phyloP scores from a whole-genome alignment of 306 rosid species.

The Quercus variabilis region DNA sequence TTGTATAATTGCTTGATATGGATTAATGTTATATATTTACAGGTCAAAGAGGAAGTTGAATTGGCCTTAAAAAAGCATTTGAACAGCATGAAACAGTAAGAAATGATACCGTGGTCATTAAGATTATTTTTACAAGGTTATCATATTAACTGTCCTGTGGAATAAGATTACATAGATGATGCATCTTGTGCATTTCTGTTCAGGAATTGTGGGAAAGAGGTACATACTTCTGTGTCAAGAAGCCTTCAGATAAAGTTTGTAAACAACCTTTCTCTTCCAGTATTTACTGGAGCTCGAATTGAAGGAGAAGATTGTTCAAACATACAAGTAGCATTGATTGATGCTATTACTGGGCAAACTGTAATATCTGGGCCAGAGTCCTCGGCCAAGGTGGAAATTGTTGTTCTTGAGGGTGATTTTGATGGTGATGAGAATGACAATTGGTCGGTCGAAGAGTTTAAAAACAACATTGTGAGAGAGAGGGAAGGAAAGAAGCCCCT shows the following conservation, averaged over 20 bases:
- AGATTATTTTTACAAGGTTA: background rate
- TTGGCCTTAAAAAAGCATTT: slow-evolving; percentile 72
- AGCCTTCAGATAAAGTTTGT: slow-evolving; percentile 69
- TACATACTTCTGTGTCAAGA: slow-evolving; percentile 47
- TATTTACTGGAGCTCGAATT: slow-evolving; percentile 94
- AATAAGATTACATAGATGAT: background rate
- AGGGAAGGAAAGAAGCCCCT: slow-evolving; percentile 96
- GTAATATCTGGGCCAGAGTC: slow-evolving; percentile 77
- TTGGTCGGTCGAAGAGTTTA: slow-evolving; percentile 84
- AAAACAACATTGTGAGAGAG: slow-evolving; percentile 79
- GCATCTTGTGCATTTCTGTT: slow-evolving; percentile 27
- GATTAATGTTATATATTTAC: slow-evolving; percentile 26
- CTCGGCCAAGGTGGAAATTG: slow-evolving; percentile 82
- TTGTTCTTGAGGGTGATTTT: slow-evolving; percentile 97
- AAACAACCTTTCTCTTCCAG: slow-evolving; percentile 76
- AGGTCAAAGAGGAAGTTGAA: slow-evolving; percentile 98
- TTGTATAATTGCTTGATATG: slow-evolving; percentile 10
- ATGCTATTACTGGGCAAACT: slow-evolving; percentile 49
- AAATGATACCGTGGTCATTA: slow-evolving; percentile 21
- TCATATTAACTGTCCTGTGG: background rate
- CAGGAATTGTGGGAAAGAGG: slow-evolving; percentile 70
- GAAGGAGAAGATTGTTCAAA: slow-evolving; percentile 79
- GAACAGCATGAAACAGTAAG: slow-evolving; percentile 75
- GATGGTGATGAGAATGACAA: slow-evolving; percentile 78
- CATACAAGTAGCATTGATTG: slow-evolving; percentile 69